phyloP scores from a whole-genome alignment of 2,329 filamentous ascomycete species.

The Fusarium sp. region DNA sequence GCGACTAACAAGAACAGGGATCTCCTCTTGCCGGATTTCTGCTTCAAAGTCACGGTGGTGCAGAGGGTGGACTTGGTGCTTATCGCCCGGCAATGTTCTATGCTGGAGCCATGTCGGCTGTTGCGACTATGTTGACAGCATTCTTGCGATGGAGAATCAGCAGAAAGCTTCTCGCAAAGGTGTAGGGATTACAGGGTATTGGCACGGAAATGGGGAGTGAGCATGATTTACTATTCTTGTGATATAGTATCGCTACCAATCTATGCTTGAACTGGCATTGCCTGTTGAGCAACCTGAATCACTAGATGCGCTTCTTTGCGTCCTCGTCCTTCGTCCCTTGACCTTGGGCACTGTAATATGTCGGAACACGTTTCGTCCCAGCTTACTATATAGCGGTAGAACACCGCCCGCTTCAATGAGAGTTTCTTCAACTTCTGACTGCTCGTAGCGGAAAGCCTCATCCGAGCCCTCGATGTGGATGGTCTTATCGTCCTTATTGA shows the following conservation, averaged over 20 bases:
- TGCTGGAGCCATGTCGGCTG: constrained; percentile 54
- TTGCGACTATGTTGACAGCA: constrained; percentile 17
- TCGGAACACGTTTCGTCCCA: not conserved
- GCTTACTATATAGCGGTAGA: not conserved
- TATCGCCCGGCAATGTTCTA: constrained; percentile 72
- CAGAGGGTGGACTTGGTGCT: constrained; percentile 59
- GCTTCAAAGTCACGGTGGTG: constrained; percentile 64
- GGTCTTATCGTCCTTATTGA: not conserved
- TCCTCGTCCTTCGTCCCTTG: not conserved
- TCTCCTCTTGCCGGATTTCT: constrained; percentile 71
- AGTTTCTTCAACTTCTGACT: not conserved
- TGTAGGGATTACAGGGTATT: not conserved
- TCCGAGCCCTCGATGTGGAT: not conserved
- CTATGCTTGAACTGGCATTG: not conserved
- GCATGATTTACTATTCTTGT: not conserved
- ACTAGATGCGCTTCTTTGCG: not conserved
- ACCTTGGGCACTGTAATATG: constrained; percentile 14
- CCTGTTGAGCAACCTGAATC: not conserved
- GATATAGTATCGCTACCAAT: not conserved
- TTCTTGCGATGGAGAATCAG: constrained; percentile 23
- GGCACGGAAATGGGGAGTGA: not conserved
- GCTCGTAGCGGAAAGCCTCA: not conserved
- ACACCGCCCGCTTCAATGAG: not conserved
- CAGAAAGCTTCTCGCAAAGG: constrained; percentile 6
- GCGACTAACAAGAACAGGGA: constrained; percentile 51